These are phyloP conservation scores for Teratosphaeriaceae sp. DNA, from an alignment of 2,329 filamentous ascomycete genomes.

Conservation along the genomic window DNA sequence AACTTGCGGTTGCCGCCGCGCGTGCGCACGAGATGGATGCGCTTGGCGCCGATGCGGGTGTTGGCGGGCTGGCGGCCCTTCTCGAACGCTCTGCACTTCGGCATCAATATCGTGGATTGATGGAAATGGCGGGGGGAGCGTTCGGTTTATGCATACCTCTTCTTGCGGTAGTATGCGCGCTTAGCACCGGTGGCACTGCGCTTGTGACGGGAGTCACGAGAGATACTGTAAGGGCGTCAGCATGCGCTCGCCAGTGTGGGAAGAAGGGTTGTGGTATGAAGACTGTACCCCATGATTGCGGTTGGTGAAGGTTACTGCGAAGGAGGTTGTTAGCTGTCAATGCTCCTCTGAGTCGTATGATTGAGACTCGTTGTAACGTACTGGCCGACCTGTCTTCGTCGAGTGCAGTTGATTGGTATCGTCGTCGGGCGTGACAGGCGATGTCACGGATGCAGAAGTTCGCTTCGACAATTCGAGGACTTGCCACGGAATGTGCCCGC, in stretches of 20 bases:
- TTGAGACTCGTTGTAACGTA: background rate
- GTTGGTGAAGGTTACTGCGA: constrained; percentile 36
- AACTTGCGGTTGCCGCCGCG: constrained; percentile 99
- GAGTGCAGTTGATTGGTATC: background rate
- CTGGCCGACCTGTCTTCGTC: constrained; percentile 8
- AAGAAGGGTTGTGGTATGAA: constrained; percentile 17
- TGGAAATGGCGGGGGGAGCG: constrained; percentile 41
- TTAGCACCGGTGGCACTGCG: constrained; percentile 98
- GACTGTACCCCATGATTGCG: constrained; percentile 48
- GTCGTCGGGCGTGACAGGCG: constrained; percentile 5
- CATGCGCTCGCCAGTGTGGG: constrained; percentile 11
- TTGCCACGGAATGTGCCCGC: background rate
- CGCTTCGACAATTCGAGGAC: background rate
- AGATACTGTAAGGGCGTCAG: constrained; percentile 65
- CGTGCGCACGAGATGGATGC: constrained; percentile 93
- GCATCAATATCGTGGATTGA: constrained; percentile 59
- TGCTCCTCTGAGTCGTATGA: background rate
- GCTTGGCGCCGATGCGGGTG: constrained; percentile 97
- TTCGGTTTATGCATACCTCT: constrained; percentile 54
- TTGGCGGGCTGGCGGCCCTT: constrained; percentile 98
- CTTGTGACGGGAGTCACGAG: constrained; percentile 99
- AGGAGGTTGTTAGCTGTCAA: constrained; percentile 1
- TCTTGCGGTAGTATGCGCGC: constrained; percentile 53
- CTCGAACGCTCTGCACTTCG: constrained; percentile 95
- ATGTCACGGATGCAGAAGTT: background rate